phyloP scores from a whole-genome alignment of 352 stramenopile genomes.

The Globisporangium nunn region DNA sequence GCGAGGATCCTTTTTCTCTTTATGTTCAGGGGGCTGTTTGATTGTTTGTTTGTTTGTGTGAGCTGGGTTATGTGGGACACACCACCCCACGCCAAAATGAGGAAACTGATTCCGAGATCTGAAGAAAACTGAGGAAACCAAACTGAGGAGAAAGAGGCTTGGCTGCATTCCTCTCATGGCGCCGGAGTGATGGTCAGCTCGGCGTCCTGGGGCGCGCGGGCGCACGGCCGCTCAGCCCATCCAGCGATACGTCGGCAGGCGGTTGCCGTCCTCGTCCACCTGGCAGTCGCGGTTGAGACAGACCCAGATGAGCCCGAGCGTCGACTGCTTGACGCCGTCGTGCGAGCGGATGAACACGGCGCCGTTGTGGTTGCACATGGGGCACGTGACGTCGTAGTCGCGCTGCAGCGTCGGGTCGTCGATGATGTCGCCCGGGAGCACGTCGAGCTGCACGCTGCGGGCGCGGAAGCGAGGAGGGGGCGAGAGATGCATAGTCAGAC shows the following conservation, averaged over 20 bases:
- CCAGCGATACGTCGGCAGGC: constrained; percentile 80
- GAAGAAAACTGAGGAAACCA: too few species aligned
- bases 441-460: constrained; percentile 70
- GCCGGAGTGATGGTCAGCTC: neutral
- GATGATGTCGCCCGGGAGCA: constrained; percentile 81
- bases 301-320: constrained; percentile 83
- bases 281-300: constrained; percentile 86
- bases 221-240: constrained; percentile 38
- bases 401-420: constrained; percentile 85
- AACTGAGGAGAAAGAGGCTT: too few species aligned
- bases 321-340: constrained; percentile 84
- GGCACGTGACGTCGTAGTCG: constrained; percentile 81
- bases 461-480: neutral
- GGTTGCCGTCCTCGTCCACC: constrained; percentile 78
- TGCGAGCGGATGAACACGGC: constrained; percentile 86
- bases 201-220: too few species aligned
- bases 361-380: constrained; percentile 69
- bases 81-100: too few species aligned
- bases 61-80: too few species aligned
- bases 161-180: too few species aligned
- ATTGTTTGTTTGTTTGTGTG: too few species aligned
- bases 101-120: too few species aligned
- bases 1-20: constrained; percentile 2
- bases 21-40: too few species aligned
- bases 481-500: neutral